Evolutionary conservation across 108 stramenopile genomes (phyloP).

Genomic region (Nitzschia palea): DNA sequence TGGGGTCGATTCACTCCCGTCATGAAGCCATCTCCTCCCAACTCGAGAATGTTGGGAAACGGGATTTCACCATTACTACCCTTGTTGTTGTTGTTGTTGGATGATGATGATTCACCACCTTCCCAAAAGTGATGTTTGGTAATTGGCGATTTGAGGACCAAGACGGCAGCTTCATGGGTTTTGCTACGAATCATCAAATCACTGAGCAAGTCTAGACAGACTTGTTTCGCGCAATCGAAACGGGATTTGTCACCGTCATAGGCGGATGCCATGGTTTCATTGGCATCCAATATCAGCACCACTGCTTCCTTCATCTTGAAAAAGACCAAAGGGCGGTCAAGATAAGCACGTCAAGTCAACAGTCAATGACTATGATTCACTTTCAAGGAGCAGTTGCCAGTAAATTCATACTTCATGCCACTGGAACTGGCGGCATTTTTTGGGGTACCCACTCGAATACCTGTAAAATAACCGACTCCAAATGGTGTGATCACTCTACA

Average conservation of each 20-base stretch:
- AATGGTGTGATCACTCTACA: too few relatives aligned
- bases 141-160: constrained; percentile 52
- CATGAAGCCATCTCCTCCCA: constrained; percentile 34
- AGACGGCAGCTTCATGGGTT: constrained; percentile 50
- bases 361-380: too few relatives aligned
- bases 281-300: constrained; percentile 68
- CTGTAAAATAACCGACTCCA: too few relatives aligned
- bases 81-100: constrained; percentile 23
- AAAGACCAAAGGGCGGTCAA: background rate
- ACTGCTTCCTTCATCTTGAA: constrained; percentile 63
- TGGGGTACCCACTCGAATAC: too few relatives aligned
- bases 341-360: too few relatives aligned
- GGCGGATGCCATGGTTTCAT: constrained; percentile 50
- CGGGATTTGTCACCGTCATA: constrained; percentile 1
- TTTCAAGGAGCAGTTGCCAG: too few relatives aligned
- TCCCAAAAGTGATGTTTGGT: constrained; percentile 61
- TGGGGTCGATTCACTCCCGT: constrained; percentile 39
- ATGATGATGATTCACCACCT: background rate
- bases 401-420: too few relatives aligned
- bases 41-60: constrained; percentile 72
- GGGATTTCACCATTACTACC: constrained; percentile 35
- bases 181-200: constrained; percentile 71
- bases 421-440: too few relatives aligned
- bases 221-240: constrained; percentile 35
- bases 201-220: constrained; percentile 39